Conservation (phyloP, 1,284 basidiomycete species). For the Filobasidium uniguttulatum region DNA sequence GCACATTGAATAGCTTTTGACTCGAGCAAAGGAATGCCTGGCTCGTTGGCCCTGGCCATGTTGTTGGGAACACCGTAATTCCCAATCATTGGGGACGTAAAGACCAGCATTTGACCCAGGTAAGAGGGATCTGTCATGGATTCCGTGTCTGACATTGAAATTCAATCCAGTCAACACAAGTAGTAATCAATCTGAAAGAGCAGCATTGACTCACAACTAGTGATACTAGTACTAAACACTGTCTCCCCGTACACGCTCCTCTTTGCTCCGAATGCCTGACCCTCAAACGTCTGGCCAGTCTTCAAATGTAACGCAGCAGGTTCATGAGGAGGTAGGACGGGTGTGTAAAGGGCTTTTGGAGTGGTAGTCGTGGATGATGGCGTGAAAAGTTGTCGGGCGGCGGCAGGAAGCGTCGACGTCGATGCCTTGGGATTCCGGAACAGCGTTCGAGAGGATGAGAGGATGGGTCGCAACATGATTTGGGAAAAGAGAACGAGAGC, state of each 20-base stretch:
- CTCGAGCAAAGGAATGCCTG: conserved; percentile 83
- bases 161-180: neutral
- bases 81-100: conserved; percentile 95
- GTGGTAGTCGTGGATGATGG: conserved; percentile 11
- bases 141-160: conserved; percentile 61
- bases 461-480: too few species aligned
- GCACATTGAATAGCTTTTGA: conserved; percentile 80
- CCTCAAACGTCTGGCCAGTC: conserved; percentile 80
- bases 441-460: conserved; percentile 5
- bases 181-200: neutral
- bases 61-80: conserved; percentile 96
- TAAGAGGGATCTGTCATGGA: conserved; percentile 99
- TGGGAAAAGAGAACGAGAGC: too few species aligned
- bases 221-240: conserved; percentile 97
- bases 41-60: conserved; percentile 58
- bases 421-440: too few species aligned
- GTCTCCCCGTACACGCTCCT: conserved; percentile 89
- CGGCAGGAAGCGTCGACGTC: neutral
- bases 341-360: conserved; percentile 18
- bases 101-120: conserved; percentile 92
- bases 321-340: conserved; percentile 35
- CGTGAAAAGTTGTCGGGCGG: conserved; percentile 16
- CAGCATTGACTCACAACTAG: conserved; percentile 56
- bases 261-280: conserved; percentile 77
- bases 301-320: conserved; percentile 87